Base-by-base conservation (phyloP, 345 rosid genomes). In the Dimocarpus longan region DNA sequence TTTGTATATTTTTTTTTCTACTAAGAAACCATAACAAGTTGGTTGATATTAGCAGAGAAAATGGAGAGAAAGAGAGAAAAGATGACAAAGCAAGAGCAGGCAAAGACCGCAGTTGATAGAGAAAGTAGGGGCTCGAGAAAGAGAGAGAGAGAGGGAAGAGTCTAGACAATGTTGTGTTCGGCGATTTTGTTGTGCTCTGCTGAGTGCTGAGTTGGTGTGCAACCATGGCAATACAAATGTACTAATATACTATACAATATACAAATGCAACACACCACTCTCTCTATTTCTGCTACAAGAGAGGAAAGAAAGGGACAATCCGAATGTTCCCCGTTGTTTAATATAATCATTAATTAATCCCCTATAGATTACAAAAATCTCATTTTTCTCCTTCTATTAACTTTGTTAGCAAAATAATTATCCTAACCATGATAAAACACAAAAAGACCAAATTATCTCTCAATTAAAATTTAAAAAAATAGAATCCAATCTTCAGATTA, bases 91-190 rank as follows among this genome's bases (percentile, higher is more conserved):
- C 6, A 46, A 76, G 13, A 68, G 46, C 66, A 22, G 48, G 62
- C 37, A 16, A 60, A 57, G 70, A 57, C 26, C 32, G 66, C 5
- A 62, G 73, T 68, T 59, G 15, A 15, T 28, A 44, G 66, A 57
- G 70, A 63, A 64, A 77, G 84, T 79, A 22, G 88, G 88, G 92
- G 87, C 87, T 82, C 83, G 89, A 85, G 90, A 81, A 74, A 82
- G 89, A 82, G 80, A 84, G 87, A 86, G 88, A 76, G 28, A 19
- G 39, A 2, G n/a, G n/a, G 15, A 42, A 26, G 15, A 42, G 65
- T 57, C 70, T 18, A 1, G 67, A 1, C 8, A 19, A 48, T 68
- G 64, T 75, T 22, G 82, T 21, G 79, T 75, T 81, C 70, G 80
- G 76, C 73, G 70, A 79, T 71, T 65, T 57, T 19, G 28, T 60